phyloP scores from a whole-genome alignment of 352 stramenopile species.

The Phytophthora sp. region DNA sequence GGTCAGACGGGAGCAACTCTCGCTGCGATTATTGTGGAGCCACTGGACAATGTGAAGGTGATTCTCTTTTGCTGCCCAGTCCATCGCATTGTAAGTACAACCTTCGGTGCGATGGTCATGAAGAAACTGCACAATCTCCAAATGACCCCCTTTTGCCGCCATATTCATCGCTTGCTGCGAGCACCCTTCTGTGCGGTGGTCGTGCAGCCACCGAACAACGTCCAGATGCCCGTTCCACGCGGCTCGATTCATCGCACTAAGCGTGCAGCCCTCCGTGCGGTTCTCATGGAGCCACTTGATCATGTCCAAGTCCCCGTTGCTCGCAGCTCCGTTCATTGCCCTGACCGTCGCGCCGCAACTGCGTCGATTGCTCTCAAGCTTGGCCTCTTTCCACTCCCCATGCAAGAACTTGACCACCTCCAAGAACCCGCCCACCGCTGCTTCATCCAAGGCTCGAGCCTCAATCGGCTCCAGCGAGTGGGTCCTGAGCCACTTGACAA shows the following conservation, averaged over 20 bases:
- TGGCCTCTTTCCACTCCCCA: constrained; percentile 9
- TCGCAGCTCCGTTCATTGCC: constrained; percentile 34
- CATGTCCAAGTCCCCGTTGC: constrained; percentile 32
- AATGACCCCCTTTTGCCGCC: constrained; percentile 29
- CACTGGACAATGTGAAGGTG: constrained; percentile 37
- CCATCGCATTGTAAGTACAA: constrained; percentile 43
- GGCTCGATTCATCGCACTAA: constrained; percentile 38
- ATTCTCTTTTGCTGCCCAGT: constrained; percentile 29
- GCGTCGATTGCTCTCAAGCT: constrained; percentile 17
- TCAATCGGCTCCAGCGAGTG: constrained; percentile 22
- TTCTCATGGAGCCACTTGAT: constrained; percentile 40
- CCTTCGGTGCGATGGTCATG: constrained; percentile 33
- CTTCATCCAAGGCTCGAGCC: constrained; percentile 24
- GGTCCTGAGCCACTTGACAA: constrained; percentile 33
- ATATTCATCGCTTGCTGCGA: constrained; percentile 42
- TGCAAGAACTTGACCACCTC: constrained; percentile 38
- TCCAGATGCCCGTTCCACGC: constrained; percentile 35
- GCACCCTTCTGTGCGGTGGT: constrained; percentile 32
- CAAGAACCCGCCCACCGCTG: constrained; percentile 23
- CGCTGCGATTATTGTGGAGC: constrained; percentile 28
- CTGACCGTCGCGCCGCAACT: constrained; percentile 17
- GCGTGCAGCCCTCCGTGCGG: constrained; percentile 28
- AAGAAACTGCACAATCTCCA: constrained; percentile 39
- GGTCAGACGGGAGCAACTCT: constrained; percentile 40
- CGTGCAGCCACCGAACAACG: constrained; percentile 31